A percentile compares a stretch with the other conserved stretches of the same genome.
Evolutionary conservation across 768 basidiomycete species (phyloP).

Genomic region (Suillus plorans): DNA sequence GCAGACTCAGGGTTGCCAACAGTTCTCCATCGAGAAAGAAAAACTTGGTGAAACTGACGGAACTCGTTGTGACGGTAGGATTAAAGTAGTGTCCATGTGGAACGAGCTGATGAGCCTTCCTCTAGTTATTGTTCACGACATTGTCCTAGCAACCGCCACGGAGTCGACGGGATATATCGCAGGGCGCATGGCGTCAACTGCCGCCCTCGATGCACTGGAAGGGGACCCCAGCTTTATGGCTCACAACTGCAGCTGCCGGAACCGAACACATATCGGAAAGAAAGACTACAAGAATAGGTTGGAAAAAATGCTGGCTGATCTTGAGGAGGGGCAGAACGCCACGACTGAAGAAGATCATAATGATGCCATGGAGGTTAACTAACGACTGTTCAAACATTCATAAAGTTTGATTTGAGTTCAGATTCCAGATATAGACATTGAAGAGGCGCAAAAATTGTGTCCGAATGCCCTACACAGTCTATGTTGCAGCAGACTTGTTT

Average conservation of each 20-base stretch:
- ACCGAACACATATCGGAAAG: constrained; percentile 27
- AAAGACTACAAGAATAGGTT: constrained; percentile 40
- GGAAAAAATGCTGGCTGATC: constrained; percentile 28
- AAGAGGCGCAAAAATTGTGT: neutral
- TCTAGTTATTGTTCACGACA: constrained; percentile 67
- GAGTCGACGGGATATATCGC: constrained; percentile 54
- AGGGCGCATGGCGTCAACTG: constrained; percentile 57
- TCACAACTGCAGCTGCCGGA: constrained; percentile 67
- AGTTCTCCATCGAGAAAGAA: constrained; percentile 60
- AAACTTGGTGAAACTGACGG: constrained; percentile 32
- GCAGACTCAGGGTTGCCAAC: constrained; percentile 69
- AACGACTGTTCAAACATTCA: neutral
- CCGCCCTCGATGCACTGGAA: constrained; percentile 70
- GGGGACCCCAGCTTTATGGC: constrained; percentile 61
- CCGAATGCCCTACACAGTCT: neutral
- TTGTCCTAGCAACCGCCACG: constrained; percentile 57
- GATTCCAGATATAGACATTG: neutral
- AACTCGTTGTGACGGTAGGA: constrained; percentile 55
- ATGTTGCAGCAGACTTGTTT: neutral
- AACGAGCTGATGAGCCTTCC: constrained; percentile 16
- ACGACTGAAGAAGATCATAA: neutral
- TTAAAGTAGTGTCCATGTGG: constrained; percentile 6
- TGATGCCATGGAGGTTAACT: neutral
- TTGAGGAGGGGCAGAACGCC: constrained; percentile 15
- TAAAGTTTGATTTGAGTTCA: neutral